Conservation (phyloP, 2,329 filamentous ascomycete species). For the Cladosporium cucumerinum region DNA sequence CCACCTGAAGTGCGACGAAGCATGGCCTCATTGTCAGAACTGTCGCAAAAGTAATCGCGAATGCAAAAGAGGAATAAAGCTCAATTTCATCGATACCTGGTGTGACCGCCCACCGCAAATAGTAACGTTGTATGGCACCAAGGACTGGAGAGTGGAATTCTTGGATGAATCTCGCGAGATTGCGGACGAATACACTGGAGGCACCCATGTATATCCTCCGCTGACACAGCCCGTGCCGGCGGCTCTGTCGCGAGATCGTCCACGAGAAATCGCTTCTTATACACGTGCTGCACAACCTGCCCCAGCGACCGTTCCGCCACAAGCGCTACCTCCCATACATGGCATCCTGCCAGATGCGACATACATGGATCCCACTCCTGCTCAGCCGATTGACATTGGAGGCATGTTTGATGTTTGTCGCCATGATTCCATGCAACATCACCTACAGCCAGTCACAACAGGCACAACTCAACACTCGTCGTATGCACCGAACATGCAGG, state of each 20-base stretch:
- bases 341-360: slow-evolving; percentile 47
- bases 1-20: slow-evolving; percentile 89
- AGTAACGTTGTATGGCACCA: slow-evolving; percentile 55
- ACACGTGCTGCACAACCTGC: slow-evolving; percentile 18
- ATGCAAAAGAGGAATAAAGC: slow-evolving; percentile 79
- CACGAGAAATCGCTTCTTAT: slow-evolving; percentile 16
- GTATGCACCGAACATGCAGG: slow-evolving; percentile 22
- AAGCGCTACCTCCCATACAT: slow-evolving; percentile 51
- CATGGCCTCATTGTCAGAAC: slow-evolving; percentile 64
- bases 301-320: slow-evolving; percentile 39
- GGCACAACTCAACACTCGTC: slow-evolving; percentile 26
- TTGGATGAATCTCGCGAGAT: slow-evolving; percentile 86
- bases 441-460: slow-evolving; percentile 22
- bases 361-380: slow-evolving; percentile 29
- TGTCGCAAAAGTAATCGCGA: slow-evolving; percentile 82
- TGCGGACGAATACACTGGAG: slow-evolving; percentile 84
- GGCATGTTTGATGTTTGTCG: slow-evolving; percentile 39
- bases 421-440: slow-evolving; percentile 30
- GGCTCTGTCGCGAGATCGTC: slow-evolving; percentile 31
- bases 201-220: slow-evolving; percentile 65
- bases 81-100: slow-evolving; percentile 89
- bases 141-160: slow-evolving; percentile 72
- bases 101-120: slow-evolving; percentile 60
- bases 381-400: slow-evolving; percentile 32
- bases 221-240: slow-evolving; percentile 30